Conservation (phyloP, 2,329 filamentous ascomycete species). For the Colletotrichum costaricense region DNA sequence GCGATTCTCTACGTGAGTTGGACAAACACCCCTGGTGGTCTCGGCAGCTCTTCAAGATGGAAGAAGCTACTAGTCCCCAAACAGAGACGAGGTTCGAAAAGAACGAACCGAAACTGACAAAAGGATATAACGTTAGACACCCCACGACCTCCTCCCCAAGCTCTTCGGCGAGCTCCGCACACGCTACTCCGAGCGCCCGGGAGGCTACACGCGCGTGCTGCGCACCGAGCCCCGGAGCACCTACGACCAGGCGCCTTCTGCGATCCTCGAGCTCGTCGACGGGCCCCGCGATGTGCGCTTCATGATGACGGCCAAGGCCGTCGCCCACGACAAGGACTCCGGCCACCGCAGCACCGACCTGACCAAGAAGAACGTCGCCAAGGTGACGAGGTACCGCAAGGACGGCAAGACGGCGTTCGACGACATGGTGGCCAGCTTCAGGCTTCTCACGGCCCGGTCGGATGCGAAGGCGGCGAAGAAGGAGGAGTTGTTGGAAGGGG, state of each 20-base stretch:
- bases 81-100: not conserved
- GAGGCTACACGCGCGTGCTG: conserved; percentile 95
- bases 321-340: conserved; percentile 72
- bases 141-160: conserved; percentile 80
- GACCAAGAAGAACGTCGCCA: conserved; percentile 82
- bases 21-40: conserved; percentile 37
- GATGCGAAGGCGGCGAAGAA: conserved; percentile 43
- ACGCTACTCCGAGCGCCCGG: conserved; percentile 82
- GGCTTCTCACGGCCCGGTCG: conserved; percentile 42
- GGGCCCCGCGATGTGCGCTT: conserved; percentile 94
- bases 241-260: conserved; percentile 86
- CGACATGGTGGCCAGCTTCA: conserved; percentile 63
- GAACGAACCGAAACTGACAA: not conserved
- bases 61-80: not conserved
- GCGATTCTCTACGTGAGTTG: conserved; percentile 81
- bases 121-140: conserved; percentile 62
- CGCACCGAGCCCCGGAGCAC: conserved; percentile 89
- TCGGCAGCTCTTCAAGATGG: not conserved
- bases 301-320: conserved; percentile 88
- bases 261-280: conserved; percentile 95
- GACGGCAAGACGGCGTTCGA: conserved; percentile 77
- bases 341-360: conserved; percentile 73
- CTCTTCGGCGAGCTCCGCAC: conserved; percentile 85
- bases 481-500: conserved; percentile 39
- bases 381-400: conserved; percentile 82